phyloP scores from a whole-genome alignment of 179 eudicot species.

The Vitellaria paradoxa region DNA sequence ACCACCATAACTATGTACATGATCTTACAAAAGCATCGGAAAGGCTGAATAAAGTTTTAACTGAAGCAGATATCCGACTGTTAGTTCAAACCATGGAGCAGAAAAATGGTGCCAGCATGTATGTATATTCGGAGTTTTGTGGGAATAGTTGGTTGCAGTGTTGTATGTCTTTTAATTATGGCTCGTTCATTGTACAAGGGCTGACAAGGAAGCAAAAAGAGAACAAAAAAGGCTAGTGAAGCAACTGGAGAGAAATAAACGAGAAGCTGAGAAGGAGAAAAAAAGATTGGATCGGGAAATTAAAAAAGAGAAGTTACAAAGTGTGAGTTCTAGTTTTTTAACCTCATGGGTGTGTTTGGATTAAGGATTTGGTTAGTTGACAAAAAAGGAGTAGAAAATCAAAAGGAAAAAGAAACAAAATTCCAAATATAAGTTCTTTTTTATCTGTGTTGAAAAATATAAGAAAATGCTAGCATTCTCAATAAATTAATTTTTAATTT shows the following conservation, averaged over 20 bases:
- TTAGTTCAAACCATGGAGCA: conserved; percentile 48
- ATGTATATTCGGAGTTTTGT: conserved; percentile 19
- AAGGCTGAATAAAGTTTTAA: conserved; percentile 62
- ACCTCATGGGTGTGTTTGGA: background rate
- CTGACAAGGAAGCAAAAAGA: conserved; percentile 53
- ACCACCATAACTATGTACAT: conserved; percentile 30
- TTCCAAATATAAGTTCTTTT: too few species aligned
- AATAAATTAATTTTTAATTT: too few species aligned
- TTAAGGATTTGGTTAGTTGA: too few species aligned
- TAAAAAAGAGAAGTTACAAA: conserved; percentile 78
- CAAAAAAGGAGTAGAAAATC: too few species aligned
- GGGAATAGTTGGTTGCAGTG: conserved; percentile 1
- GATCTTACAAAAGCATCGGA: conserved; percentile 62
- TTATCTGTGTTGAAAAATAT: too few species aligned
- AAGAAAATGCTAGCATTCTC: too few species aligned
- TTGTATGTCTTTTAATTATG: conserved; percentile 10
- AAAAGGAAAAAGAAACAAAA: too few species aligned
- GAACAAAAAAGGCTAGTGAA: conserved; percentile 51
- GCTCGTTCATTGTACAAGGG: conserved; percentile 43
- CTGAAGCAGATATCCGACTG: conserved; percentile 79
- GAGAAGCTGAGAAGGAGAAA: conserved; percentile 75
- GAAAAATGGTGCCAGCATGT: conserved; percentile 68
- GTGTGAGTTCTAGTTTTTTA: conserved; percentile 42
- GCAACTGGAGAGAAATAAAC: conserved; percentile 72
- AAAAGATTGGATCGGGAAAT: conserved; percentile 73